A percentile compares a stretch with the other conserved stretches of the same genome.
Evolutionary conservation across 257 asterid genomes (phyloP).

Genomic region (Jasminum sambac): DNA sequence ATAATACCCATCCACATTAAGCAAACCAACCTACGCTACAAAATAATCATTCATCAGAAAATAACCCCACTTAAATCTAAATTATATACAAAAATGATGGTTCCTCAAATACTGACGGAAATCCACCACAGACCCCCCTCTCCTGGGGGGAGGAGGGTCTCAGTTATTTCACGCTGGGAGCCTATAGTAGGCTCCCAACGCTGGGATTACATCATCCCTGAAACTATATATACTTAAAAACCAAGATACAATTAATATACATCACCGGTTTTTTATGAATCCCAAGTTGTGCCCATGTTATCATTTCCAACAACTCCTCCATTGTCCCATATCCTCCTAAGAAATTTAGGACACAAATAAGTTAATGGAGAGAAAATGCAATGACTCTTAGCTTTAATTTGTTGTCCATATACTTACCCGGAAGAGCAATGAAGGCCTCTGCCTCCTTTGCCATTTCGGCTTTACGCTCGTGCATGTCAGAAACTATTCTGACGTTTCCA

Average conservation of each 20-base stretch:
- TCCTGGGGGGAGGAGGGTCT: too few relatives aligned
- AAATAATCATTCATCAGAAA: conserved; percentile 16
- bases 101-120: too few relatives aligned
- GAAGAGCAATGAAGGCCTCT: conserved; percentile 97
- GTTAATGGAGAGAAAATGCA: neutral
- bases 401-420: conserved; percentile 50
- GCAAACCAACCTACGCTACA: conserved; percentile 79
- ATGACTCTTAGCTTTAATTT: neutral
- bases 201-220: too few relatives aligned
- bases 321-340: conserved; percentile 98
- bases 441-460: conserved; percentile 93
- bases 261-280: conserved; percentile 88
- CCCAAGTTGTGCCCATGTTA: conserved; percentile 98
- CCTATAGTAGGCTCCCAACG: too few relatives aligned
- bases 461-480: conserved; percentile 98
- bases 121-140: too few relatives aligned
- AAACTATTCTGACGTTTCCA: conserved; percentile 87
- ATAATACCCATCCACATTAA: conserved; percentile 94
- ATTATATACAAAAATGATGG: too few relatives aligned
- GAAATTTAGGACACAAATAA: conserved; percentile 19
- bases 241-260: conserved; percentile 19
- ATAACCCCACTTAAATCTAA: neutral
- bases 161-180: too few relatives aligned
- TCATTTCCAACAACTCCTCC: conserved; percentile 97
- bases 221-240: too few relatives aligned